Evolutionary conservation across 768 basidiomycete species (phyloP), one percentile per base, ranked within the genome.

Genomic region (Trametopsis cervina): DNA sequence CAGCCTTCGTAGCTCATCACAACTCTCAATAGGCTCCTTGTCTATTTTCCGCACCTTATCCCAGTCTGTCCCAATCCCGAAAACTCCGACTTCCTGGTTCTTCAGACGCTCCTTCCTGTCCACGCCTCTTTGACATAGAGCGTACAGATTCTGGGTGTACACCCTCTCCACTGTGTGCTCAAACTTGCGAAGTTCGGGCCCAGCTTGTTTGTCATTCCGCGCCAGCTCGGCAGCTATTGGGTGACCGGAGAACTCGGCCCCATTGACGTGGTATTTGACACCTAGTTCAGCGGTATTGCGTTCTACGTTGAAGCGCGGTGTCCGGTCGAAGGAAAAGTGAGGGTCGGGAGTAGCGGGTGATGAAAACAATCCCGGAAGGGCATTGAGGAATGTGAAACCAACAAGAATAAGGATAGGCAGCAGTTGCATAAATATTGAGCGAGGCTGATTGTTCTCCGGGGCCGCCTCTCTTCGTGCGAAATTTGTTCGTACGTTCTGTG

Each of bases 11-110:
- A 94, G 68, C 66, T 82, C 81, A 51, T 91, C 87, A 61, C 94
- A 97, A 57, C 78, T 82, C 50, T 75, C 73, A 40, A 91, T 72
- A 29, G 71, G 75, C 69, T 93, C 85, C 24, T 66, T 67, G 42
- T 86, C 77, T 44, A 96, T 85, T 55, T 67, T 64, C 62, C 74
- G 72, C 50, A 98, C 85, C 66, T 89, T 89, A 25, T 91, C 85
- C 87, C 89, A 91, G 62, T 98, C 88, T 10, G 91, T 88, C 24
- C 92, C 89, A 46, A 96, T 70, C 4, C 94, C 95, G 63, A 97
- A 93, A 52, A 96, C 65, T 4, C 95, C 95, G 33, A 88, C 66
- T 57, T 91, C 85, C 7, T 77, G 73, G 44, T 93, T 85, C 60
- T 84, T 83, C 51, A 72, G 67, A 51, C 82, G 80, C 58, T 86